Evolutionary conservation across 116 monocot species (phyloP).

Genomic region (Cymodocea nodosa): DNA sequence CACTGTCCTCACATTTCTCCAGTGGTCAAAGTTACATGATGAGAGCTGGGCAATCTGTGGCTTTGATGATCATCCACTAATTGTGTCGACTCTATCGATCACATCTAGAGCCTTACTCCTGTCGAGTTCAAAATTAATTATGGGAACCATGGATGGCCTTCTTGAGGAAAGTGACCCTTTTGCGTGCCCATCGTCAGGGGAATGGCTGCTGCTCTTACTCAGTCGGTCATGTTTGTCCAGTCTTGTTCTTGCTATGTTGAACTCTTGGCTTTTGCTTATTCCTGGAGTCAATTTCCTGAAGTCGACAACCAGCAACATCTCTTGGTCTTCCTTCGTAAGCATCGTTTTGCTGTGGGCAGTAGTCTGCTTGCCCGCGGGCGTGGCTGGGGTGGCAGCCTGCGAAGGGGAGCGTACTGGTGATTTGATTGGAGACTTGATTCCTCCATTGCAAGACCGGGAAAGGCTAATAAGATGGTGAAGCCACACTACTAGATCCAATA

Average conservation of each 20-base stretch:
- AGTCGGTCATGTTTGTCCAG: slow-evolving; percentile 38
- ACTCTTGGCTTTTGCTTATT: slow-evolving; percentile 94
- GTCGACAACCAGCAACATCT: slow-evolving; percentile 55
- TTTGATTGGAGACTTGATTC: slow-evolving; percentile 70
- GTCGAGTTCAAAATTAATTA: slow-evolving; percentile 73
- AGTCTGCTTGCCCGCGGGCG: not conserved
- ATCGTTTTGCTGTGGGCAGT: slow-evolving; percentile 3
- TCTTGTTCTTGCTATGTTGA: slow-evolving; percentile 24
- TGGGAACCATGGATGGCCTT: slow-evolving; percentile 36
- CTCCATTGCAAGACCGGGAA: slow-evolving; percentile 44
- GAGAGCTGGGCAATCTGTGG: not conserved
- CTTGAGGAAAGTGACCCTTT: slow-evolving; percentile 29
- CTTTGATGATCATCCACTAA: slow-evolving; percentile 8
- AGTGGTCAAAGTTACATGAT: not conserved
- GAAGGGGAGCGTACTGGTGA: slow-evolving; percentile 71
- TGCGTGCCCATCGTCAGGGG: slow-evolving; percentile 28
- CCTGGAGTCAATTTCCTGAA: slow-evolving; percentile 59
- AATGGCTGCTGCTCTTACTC: slow-evolving; percentile 85
- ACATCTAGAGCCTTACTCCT: slow-evolving; percentile 69
- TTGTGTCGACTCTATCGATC: slow-evolving; percentile 73
- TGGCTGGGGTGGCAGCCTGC: slow-evolving; percentile 7
- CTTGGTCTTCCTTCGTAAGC: slow-evolving; percentile 70
- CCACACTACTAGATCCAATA: slow-evolving; percentile 77
- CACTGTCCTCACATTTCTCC: slow-evolving; percentile 14
- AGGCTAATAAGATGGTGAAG: slow-evolving; percentile 71